Percentiles rank a stretch among this genome's conserved stretches.
Evolutionary conservation across 2,329 filamentous ascomycete genomes (phyloP).

Genomic region (Colletotrichum camelliae): DNA sequence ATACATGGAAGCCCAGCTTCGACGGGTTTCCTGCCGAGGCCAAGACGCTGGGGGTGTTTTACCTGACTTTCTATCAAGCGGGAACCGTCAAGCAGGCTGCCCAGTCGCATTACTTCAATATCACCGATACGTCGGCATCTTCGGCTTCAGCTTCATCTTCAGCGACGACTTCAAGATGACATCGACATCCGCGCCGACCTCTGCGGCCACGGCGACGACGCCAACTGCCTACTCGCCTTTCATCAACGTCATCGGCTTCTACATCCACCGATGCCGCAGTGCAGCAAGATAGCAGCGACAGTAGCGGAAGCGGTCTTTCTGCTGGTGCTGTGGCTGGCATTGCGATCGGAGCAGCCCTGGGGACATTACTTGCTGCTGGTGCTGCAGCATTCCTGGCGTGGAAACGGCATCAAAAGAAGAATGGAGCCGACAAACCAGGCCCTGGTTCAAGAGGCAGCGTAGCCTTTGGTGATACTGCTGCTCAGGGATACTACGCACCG

Average conservation of each 20-base stretch:
- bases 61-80: not conserved
- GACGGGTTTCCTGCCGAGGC: not conserved
- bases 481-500: not conserved
- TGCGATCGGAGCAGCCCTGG: not conserved
- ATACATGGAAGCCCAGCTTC: not conserved
- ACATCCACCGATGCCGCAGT: not conserved
- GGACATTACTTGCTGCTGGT: not conserved
- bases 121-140: not conserved
- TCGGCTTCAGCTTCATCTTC: not conserved
- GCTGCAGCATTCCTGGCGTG: not conserved
- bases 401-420: not conserved
- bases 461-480: not conserved
- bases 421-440: not conserved
- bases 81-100: not conserved
- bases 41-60: not conserved
- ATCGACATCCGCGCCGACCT: not conserved
- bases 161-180: not conserved
- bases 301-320: not conserved
- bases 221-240: not conserved
- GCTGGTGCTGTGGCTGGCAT: not conserved
- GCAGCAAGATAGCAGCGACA: not conserved
- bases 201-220: not conserved
- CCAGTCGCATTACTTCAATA: not conserved
- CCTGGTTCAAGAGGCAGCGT: not conserved
- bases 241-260: not conserved